Evolutionary conservation across 306 rosid species (phyloP).

Genomic region (Cyamopsis tetragonoloba): DNA sequence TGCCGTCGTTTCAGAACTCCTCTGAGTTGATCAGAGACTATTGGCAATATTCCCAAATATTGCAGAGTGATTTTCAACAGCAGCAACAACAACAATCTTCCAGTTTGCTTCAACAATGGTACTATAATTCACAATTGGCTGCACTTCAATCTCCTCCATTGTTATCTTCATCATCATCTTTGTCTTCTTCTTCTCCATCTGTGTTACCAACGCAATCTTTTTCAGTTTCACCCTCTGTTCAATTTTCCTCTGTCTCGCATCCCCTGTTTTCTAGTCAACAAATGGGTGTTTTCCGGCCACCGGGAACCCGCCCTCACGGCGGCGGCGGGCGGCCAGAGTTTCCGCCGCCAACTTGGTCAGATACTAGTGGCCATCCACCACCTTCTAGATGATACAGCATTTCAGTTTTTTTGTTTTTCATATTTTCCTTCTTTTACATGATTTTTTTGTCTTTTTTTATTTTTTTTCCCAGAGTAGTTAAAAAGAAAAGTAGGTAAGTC

Average conservation of each 20-base stretch:
- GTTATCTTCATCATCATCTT: constrained; percentile 31
- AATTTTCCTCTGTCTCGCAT: constrained; percentile 50
- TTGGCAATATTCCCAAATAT: constrained; percentile 63
- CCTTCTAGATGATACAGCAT: constrained; percentile 48
- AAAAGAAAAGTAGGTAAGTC: not conserved
- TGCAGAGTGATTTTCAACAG: constrained; percentile 54
- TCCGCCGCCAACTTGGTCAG: constrained; percentile 58
- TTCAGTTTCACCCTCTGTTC: constrained; percentile 36
- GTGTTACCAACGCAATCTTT: constrained; percentile 23
- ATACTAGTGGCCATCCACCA: constrained; percentile 47
- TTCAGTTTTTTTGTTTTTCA: not conserved
- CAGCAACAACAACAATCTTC: constrained; percentile 20
- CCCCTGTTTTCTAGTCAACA: constrained; percentile 60
- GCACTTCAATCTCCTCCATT: constrained; percentile 45
- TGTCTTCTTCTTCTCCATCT: constrained; percentile 32
- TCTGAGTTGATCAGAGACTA: constrained; percentile 52
- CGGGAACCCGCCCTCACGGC: constrained; percentile 29
- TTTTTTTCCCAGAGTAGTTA: not conserved
- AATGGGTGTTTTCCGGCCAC: constrained; percentile 34
- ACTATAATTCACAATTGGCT: constrained; percentile 49
- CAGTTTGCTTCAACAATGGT: constrained; percentile 52
- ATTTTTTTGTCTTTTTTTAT: not conserved
- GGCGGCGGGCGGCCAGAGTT: constrained; percentile 15
- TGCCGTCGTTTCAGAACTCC: constrained; percentile 23
- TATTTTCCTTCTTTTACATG: not conserved